Percentiles rank a stretch among this genome's conserved stretches.
phyloP scores from a whole-genome alignment of 2,329 filamentous ascomycete species.

The Purpureocillium lavendulum region DNA sequence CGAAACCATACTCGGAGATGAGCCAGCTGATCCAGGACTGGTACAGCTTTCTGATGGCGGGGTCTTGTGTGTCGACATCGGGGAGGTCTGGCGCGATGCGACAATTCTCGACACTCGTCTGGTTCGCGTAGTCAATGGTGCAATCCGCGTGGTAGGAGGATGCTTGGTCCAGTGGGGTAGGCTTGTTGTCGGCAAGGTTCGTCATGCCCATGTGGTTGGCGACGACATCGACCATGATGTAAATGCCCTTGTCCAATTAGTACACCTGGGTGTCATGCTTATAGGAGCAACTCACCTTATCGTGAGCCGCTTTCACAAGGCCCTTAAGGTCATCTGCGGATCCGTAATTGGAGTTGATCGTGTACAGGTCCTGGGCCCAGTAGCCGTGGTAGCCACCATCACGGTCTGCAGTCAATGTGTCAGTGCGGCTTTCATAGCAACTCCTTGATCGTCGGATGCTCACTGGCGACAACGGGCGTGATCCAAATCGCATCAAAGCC shows the following conservation, averaged over 20 bases:
- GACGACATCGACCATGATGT: conserved; percentile 55
- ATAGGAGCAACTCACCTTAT: conserved; percentile 32
- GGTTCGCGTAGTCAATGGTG: conserved; percentile 44
- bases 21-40: conserved; percentile 51
- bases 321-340: conserved; percentile 48
- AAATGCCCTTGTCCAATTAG: conserved; percentile 21
- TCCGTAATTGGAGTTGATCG: conserved; percentile 51
- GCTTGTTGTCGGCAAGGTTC: conserved; percentile 36
- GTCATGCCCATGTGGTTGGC: conserved; percentile 48
- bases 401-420: conserved; percentile 15
- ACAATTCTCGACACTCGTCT: conserved; percentile 40
- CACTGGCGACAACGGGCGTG: conserved; percentile 44
- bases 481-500: conserved; percentile 53
- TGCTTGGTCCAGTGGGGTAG: conserved; percentile 37
- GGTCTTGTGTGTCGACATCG: conserved; percentile 49
- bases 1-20: conserved; percentile 52
- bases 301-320: conserved; percentile 47
- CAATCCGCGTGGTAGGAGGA: conserved; percentile 56
- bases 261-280: background rate
- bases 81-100: conserved; percentile 48
- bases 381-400: conserved; percentile 46
- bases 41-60: conserved; percentile 39
- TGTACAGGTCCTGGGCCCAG: conserved; percentile 41
- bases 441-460: conserved; percentile 8
- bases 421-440: too few species aligned